Evolutionary conservation across 139 green algal species (phyloP).

Genomic region (Picochlorum sp.): DNA sequence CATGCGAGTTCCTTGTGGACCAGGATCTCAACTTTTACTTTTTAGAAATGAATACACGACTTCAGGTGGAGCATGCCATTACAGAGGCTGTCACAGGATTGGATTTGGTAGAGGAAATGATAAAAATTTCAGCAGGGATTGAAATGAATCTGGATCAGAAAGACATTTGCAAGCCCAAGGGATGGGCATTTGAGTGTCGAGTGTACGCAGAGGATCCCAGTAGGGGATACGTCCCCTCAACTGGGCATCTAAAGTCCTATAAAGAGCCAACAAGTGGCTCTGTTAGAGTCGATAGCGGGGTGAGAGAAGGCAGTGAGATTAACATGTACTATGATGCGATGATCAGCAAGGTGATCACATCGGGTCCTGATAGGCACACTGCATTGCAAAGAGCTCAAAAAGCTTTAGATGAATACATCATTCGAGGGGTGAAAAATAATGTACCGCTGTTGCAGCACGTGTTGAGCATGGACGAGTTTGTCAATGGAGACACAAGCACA

Average conservation of each 20-base stretch:
- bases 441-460: conserved; percentile 18
- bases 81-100: conserved; percentile 28
- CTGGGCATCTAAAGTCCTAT: conserved; percentile 48
- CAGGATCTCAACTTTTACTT: conserved; percentile 34
- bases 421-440: conserved; percentile 29
- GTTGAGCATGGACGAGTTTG: conserved; percentile 15
- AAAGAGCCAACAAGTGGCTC: conserved; percentile 18
- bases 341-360: conserved; percentile 38
- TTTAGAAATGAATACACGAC: conserved; percentile 41
- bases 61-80: conserved; percentile 40
- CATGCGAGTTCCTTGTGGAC: conserved; percentile 41
- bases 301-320: conserved; percentile 53
- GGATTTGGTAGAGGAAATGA: conserved; percentile 39
- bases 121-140: conserved; percentile 30
- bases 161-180: conserved; percentile 31
- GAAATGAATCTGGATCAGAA: conserved; percentile 22
- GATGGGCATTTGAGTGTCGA: conserved; percentile 40
- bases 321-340: conserved; percentile 77
- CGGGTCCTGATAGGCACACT: conserved; percentile 23
- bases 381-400: conserved; percentile 7
- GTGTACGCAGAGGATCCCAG: conserved; percentile 37
- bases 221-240: conserved; percentile 27
- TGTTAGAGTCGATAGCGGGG: conserved; percentile 63
- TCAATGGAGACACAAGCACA: conserved; percentile 11
- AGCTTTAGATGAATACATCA: conserved; percentile 25